phyloP scores from a whole-genome alignment of 345 rosid species.

The Syzygium jambos region DNA sequence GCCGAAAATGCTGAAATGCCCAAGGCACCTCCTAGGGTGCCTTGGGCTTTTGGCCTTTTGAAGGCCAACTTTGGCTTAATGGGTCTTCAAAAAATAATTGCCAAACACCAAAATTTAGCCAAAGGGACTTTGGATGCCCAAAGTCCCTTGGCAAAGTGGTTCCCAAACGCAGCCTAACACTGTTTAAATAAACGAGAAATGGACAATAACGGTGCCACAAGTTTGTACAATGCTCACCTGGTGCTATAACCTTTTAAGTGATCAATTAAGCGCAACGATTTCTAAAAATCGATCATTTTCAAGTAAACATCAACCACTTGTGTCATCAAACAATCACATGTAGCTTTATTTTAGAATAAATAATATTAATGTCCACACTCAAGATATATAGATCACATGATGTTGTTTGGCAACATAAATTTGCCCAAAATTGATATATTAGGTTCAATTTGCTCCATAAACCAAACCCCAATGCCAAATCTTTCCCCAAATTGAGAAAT shows the following conservation, averaged over 20 bases:
- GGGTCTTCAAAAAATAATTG: too few species aligned
- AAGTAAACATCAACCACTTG: neutral
- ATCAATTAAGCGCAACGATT: neutral
- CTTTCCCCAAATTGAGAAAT: too few species aligned
- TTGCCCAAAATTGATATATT: neutral
- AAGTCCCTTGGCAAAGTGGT: too few species aligned
- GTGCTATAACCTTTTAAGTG: neutral
- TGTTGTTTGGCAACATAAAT: neutral
- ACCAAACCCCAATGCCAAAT: too few species aligned
- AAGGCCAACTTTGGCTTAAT: too few species aligned
- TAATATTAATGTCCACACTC: neutral
- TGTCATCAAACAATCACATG: neutral
- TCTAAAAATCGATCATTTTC: neutral
- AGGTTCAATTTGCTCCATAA: neutral
- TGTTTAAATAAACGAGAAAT: neutral
- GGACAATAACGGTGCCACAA: neutral
- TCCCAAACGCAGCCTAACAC: too few species aligned
- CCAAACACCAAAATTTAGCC: too few species aligned
- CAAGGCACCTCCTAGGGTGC: too few species aligned
- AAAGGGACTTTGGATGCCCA: too few species aligned
- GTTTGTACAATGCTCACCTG: neutral
- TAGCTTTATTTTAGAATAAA: neutral
- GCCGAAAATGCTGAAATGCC: too few species aligned
- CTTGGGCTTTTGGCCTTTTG: too few species aligned
- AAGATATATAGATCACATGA: neutral